phyloP scores from a whole-genome alignment of 345 rosid genomes.

The Eucalyptus marginata region DNA sequence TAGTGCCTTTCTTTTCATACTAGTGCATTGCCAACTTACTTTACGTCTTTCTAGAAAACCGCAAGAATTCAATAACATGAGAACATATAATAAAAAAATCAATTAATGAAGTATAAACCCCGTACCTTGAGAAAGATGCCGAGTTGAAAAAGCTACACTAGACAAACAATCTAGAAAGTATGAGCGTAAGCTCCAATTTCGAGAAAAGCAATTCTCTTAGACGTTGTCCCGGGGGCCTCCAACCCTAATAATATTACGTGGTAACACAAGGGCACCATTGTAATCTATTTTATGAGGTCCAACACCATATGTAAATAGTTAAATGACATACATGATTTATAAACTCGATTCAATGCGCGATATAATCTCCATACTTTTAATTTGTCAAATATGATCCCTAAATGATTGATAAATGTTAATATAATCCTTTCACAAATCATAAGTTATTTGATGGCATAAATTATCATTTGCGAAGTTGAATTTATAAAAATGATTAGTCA shows the following conservation, averaged over 20 bases:
- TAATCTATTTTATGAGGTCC: neutral
- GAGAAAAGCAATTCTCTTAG: neutral
- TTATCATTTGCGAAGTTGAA: neutral
- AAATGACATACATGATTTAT: neutral
- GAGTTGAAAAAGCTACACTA: neutral
- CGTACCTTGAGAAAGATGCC: neutral
- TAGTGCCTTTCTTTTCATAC: neutral
- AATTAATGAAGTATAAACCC: neutral
- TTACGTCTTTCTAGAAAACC: neutral
- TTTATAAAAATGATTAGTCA: neutral
- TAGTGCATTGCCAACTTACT: neutral
- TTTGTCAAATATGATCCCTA: neutral
- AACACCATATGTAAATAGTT: neutral
- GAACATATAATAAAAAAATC: neutral
- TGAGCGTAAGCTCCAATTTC: neutral
- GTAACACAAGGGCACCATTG: neutral
- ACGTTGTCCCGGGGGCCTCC: neutral
- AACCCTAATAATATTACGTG: neutral
- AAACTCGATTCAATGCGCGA: neutral
- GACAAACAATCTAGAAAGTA: neutral
- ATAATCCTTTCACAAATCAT: neutral
- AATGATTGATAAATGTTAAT: neutral
- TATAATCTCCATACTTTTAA: neutral
- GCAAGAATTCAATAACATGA: neutral
- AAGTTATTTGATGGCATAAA: neutral